Base-by-base conservation (phyloP, 257 asterid genomes). In the Ballota nigra region DNA sequence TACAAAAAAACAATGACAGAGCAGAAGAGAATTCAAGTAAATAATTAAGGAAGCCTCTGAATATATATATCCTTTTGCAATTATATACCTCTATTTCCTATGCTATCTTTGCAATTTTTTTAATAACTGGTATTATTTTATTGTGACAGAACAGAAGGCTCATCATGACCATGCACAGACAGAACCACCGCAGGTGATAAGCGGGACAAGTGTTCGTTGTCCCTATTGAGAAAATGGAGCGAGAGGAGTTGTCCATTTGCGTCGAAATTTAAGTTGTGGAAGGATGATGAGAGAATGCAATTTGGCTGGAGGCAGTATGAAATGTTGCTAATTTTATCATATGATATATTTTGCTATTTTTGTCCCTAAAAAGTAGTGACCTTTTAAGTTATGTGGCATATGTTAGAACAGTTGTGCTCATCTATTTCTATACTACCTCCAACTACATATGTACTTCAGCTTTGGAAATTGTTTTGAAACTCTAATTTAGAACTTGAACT, bases 271-370 rank as follows among this genome's bases (percentile, higher is more conserved):
- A 86, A 78, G 76, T 84, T 53, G 12, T 78, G 90, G 87, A 84
- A 79, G 69, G 66, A 40, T 4, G 80, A 83, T n/a, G n/a, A 74
- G 85, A 75, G 33, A 53, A 70, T 40, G 89, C 86, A 22, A 68
- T 83, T 52, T 58, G 58, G 66, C 55, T 0, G 4, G 84, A 82
- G 49, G 84, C 79, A 68, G 3, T 84, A 49, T 53, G 23, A 51
- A 51, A 45, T 45, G 19, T n/a, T 45, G 53, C 53, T 15, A 10
- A 41, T 15, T 11, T 29, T 29, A 8, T 45, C 20, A 45, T 45
- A 5, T 45, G 53, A 45, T 0, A 45, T 45, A 8, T n/a, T 45
- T 45, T 49, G 56, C n/a, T 0, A 16, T 49, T 9, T 18, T 51
- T 51, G 24, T 8, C 24, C 18, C 5, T 4, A 12, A 45, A 43